Conservation (phyloP, 2,329 filamentous ascomycete genomes). For the Sporothrix dimorphospora region DNA sequence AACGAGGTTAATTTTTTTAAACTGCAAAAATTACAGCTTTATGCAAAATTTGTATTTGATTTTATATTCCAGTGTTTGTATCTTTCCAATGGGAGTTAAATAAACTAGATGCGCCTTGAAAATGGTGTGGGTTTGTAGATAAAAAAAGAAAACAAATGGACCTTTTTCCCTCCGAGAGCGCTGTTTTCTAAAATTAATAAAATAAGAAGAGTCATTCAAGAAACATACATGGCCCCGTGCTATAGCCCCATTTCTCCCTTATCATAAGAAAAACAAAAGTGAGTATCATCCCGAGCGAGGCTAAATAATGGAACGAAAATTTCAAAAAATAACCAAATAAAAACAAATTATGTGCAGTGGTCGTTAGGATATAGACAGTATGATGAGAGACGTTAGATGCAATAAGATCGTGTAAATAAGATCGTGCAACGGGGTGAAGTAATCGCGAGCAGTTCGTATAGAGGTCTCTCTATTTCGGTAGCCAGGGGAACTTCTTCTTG, state of each 20-base stretch:
- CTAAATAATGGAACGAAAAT: not conserved
- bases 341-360: conserved; percentile 1
- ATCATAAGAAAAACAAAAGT: not conserved
- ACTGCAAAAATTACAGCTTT: no score
- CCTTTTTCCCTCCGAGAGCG: conserved; percentile 10
- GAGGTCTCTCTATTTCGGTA: conserved; percentile 50
- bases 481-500: conserved; percentile 71
- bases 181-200: conserved; percentile 2
- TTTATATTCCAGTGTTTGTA: not conserved
- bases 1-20: no score
- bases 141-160: not conserved
- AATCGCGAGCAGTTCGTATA: not conserved
- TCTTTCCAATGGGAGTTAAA: not conserved
- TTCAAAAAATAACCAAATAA: not conserved
- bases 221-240: not conserved
- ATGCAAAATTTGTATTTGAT: no score
- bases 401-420: not conserved
- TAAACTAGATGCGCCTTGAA: not conserved
- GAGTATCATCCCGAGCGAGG: not conserved
- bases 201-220: not conserved
- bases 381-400: not conserved
- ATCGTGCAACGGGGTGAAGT: not conserved
- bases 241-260: not conserved
- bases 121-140: conserved; percentile 6
- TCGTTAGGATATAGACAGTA: conserved; percentile 12